Evolutionary conservation across 31 red algal species (phyloP).

Genomic region (Odonthalia washingtoniensis): DNA sequence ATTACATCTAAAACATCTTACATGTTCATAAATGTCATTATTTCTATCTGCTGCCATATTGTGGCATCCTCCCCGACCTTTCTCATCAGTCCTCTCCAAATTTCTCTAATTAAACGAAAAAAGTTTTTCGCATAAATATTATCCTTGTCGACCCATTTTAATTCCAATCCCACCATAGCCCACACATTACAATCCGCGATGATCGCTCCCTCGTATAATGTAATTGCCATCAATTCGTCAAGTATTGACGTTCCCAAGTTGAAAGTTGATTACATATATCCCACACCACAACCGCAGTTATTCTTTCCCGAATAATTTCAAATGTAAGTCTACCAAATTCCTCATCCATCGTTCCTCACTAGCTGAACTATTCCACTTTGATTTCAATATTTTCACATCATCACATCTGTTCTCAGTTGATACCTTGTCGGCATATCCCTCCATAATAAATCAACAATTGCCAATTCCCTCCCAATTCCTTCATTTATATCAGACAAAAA

Average conservation of each 20-base stretch:
- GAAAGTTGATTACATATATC: constrained; percentile 55
- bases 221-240: constrained; percentile 39
- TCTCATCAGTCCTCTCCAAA: too few species aligned
- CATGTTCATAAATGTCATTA: background rate
- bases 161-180: constrained; percentile 61
- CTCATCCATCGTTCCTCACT: constrained; percentile 39
- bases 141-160: constrained; percentile 10
- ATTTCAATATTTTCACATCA: constrained; percentile 23
- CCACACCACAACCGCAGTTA: constrained; percentile 48
- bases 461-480: constrained; percentile 47
- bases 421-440: constrained; percentile 53
- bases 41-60: background rate
- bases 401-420: too few species aligned
- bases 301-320: constrained; percentile 35
- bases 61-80: background rate
- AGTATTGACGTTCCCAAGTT: constrained; percentile 48
- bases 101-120: background rate
- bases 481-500: too few species aligned
- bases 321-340: too few species aligned
- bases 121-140: background rate
- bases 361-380: constrained; percentile 1
- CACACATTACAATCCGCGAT: constrained; percentile 44
- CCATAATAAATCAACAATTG: constrained; percentile 51
- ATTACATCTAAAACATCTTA: background rate
- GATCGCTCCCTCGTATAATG: constrained; percentile 70